phyloP scores from a whole-genome alignment of 2,329 filamentous ascomycete genomes.

The Sodiomyces alkalinus region DNA sequence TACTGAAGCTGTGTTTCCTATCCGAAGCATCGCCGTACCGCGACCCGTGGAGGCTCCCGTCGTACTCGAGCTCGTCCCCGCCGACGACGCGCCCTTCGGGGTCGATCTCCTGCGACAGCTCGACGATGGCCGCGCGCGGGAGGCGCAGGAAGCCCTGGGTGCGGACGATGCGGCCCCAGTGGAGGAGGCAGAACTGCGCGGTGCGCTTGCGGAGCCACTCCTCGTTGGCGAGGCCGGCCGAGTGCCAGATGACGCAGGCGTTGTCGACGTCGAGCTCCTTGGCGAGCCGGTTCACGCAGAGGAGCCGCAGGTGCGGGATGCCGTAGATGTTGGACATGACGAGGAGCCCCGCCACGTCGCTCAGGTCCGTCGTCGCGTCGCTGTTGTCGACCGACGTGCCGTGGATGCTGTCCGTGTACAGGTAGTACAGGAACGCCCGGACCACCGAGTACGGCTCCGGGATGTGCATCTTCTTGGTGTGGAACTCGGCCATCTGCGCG shows the following conservation, averaged over 20 bases:
- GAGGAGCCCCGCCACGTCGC: slow-evolving; percentile 81
- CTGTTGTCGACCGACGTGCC: slow-evolving; percentile 34
- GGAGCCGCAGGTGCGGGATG: slow-evolving; percentile 77
- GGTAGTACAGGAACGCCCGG: slow-evolving; percentile 85
- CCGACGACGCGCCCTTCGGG: slow-evolving; percentile 82
- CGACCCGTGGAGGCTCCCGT: slow-evolving; percentile 31
- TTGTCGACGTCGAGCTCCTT: slow-evolving; percentile 90
- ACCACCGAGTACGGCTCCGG: slow-evolving; percentile 92
- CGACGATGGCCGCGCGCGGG: slow-evolving; percentile 65
- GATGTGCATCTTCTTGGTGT: slow-evolving; percentile 95
- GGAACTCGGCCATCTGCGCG: slow-evolving; percentile 93
- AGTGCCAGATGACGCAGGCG: slow-evolving; percentile 92
- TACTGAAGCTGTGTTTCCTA: slow-evolving; percentile 45
- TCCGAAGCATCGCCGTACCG: slow-evolving; percentile 26
- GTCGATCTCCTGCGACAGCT: slow-evolving; percentile 86
- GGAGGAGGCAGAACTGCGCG: slow-evolving; percentile 74
- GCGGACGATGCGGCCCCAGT: slow-evolving; percentile 89
- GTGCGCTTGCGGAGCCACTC: slow-evolving; percentile 87
- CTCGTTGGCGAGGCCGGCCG: slow-evolving; percentile 76
- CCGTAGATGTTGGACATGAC: slow-evolving; percentile 99
- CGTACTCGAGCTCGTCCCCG: slow-evolving; percentile 63
- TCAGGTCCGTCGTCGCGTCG: slow-evolving; percentile 60
- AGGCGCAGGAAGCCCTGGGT: slow-evolving; percentile 76
- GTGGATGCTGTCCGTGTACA: slow-evolving; percentile 88
- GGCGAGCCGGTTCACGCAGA: slow-evolving; percentile 81